These are phyloP conservation scores for Rhizopogon hawkerae DNA, from an alignment of 1,284 basidiomycete genomes.

Conservation along the genomic window DNA sequence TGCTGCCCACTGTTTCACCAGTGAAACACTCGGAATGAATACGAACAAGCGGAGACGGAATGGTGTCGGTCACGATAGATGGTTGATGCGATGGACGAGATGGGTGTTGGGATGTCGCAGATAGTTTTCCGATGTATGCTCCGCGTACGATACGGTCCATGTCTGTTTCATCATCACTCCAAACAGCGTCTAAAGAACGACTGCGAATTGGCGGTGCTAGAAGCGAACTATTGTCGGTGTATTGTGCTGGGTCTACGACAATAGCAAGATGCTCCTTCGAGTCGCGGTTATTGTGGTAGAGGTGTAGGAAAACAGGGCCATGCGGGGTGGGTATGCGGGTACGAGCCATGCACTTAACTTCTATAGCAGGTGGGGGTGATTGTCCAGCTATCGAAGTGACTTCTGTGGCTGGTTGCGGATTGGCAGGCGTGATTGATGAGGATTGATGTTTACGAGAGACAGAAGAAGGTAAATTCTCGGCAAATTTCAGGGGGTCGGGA, in stretches of 20 bases:
- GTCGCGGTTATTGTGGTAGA: conserved; percentile 90
- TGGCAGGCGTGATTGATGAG: conserved; percentile 5
- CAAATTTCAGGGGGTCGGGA: conserved; percentile 16
- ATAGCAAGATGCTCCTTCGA: conserved; percentile 96
- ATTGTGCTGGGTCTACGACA: conserved; percentile 86
- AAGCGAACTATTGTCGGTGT: conserved; percentile 33
- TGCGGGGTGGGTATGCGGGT: conserved; percentile 97
- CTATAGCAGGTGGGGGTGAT: conserved; percentile 23
- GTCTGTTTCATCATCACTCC: conserved; percentile 83
- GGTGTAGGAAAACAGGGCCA: conserved; percentile 87
- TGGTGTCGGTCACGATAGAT: conserved; percentile 20
- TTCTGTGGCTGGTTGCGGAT: conserved; percentile 3
- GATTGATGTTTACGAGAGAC: conserved; percentile 17
- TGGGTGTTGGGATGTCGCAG: conserved; percentile 45
- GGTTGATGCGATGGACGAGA: conserved; percentile 34
- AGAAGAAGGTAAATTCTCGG: conserved; percentile 23
- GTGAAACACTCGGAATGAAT: conserved; percentile 99
- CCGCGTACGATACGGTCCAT: conserved; percentile 92
- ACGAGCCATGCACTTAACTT: conserved; percentile 89
- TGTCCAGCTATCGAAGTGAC: conserved; percentile 12
- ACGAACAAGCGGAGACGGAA: conserved; percentile 79
- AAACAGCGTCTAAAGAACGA: conserved; percentile 74
- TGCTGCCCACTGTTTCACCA: conserved; percentile 95
- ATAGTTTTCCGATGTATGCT: conserved; percentile 85
- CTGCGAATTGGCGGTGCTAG: conserved; percentile 66